Evolutionary conservation across 2,329 filamentous ascomycete species (phyloP).

Genomic region (Rutstroemia sp.): DNA sequence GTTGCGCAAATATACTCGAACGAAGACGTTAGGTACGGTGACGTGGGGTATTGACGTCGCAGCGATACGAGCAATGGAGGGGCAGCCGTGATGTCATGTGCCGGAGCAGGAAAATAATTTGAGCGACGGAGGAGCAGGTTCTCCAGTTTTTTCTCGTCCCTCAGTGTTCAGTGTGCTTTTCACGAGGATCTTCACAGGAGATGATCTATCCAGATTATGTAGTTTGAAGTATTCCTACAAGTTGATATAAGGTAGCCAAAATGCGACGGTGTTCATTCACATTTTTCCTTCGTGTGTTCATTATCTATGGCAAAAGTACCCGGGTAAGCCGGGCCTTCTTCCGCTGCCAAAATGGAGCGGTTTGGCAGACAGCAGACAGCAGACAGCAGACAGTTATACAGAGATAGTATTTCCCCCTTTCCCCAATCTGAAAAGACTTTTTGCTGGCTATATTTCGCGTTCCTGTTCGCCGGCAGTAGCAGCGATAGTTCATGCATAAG

Average conservation of each 20-base stretch:
- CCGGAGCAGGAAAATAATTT: background rate
- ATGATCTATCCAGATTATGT: no score
- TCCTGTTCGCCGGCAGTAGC: background rate
- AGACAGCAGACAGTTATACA: no score
- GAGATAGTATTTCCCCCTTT: no score
- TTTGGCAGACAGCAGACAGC: background rate
- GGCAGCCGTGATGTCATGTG: background rate
- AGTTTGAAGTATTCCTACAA: background rate
- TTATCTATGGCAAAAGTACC: background rate
- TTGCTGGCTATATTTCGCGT: no score
- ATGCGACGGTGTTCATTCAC: background rate
- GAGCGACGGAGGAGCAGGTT: background rate
- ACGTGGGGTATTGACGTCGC: no score
- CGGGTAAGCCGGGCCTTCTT: background rate
- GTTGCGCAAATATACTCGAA: no score
- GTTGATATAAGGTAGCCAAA: background rate
- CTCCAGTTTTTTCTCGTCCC: background rate
- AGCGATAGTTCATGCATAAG: no score
- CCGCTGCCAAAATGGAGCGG: background rate
- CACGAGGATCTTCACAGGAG: no score
- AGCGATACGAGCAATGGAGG: background rate
- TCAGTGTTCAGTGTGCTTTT: background rate
- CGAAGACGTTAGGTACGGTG: no score
- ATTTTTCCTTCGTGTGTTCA: background rate
- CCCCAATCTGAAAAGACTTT: no score